Conservation (phyloP, 2,329 filamentous ascomycete species). For the Paracoccidioides lutzii region DNA sequence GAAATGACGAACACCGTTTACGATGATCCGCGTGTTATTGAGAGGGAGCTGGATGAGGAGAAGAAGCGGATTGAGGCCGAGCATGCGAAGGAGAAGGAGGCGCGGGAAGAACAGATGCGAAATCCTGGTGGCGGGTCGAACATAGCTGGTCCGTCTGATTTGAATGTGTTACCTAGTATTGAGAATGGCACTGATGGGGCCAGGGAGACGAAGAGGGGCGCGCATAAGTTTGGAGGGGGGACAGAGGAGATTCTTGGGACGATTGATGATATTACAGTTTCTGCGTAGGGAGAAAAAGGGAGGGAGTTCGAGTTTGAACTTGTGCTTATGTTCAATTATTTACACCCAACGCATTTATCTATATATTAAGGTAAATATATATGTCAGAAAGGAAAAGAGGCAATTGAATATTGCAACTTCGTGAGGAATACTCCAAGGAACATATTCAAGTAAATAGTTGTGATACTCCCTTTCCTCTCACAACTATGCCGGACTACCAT, state of each 20-base stretch:
- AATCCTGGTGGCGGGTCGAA: slow-evolving; percentile 26
- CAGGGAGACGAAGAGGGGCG: slow-evolving; percentile 17
- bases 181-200: slow-evolving; percentile 17
- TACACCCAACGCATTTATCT: too few relatives aligned
- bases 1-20: slow-evolving; percentile 34
- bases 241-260: slow-evolving; percentile 30
- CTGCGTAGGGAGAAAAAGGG: background rate
- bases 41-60: slow-evolving; percentile 32
- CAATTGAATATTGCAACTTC: too few relatives aligned
- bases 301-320: too few relatives aligned
- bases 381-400: too few relatives aligned
- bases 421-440: too few relatives aligned
- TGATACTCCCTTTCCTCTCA: too few relatives aligned
- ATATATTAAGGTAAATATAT: too few relatives aligned
- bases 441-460: too few relatives aligned
- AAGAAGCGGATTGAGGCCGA: slow-evolving; percentile 35
- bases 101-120: slow-evolving; percentile 31
- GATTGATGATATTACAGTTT: slow-evolving; percentile 19
- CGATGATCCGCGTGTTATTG: slow-evolving; percentile 28
- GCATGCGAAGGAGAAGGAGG: slow-evolving; percentile 32
- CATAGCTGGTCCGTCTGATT: slow-evolving; percentile 9
- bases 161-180: slow-evolving; percentile 19
- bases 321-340: too few relatives aligned
- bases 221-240: slow-evolving; percentile 18
- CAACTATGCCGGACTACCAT: too few relatives aligned